Conservation (phyloP, 257 asterid species). For the Ophiorrhiza pumila region DNA sequence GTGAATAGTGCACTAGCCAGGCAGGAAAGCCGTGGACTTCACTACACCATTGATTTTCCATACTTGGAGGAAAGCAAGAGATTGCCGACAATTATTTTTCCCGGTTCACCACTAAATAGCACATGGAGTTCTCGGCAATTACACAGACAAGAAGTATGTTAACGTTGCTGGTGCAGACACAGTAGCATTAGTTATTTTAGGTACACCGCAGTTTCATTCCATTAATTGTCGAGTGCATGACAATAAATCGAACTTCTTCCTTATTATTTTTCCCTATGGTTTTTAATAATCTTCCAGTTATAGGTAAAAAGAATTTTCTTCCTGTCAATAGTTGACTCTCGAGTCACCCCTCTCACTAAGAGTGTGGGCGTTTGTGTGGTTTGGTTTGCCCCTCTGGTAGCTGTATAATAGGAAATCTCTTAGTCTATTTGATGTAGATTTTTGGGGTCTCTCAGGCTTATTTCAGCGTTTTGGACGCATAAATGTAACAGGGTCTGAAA, state of each 20-base stretch:
- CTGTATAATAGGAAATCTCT: no score
- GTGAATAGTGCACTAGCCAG: constrained; percentile 87
- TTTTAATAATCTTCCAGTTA: background rate
- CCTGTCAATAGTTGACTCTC: background rate
- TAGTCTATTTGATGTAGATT: background rate
- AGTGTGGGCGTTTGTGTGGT: no score
- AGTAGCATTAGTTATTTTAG: background rate
- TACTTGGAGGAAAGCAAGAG: constrained; percentile 78
- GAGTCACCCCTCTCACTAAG: no score
- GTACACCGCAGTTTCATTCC: background rate
- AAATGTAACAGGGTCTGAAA: no score
- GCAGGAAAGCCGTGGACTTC: constrained; percentile 95
- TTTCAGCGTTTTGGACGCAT: no score
- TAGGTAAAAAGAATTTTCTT: background rate
- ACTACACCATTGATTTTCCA: constrained; percentile 75
- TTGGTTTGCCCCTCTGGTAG: no score
- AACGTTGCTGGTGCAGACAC: constrained; percentile 17
- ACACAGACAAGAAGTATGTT: constrained; percentile 49
- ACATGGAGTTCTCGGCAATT: constrained; percentile 89
- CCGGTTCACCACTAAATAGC: constrained; percentile 48
- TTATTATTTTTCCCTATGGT: background rate
- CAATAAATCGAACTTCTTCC: background rate
- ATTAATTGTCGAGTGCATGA: background rate
- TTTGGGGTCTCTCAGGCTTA: no score
- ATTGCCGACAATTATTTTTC: constrained; percentile 83